Evolutionary conservation across 2,329 filamentous ascomycete genomes (phyloP), one percentile per base, ranked within the genome.

Genomic region (Ceratocystis lukuohia): DNA sequence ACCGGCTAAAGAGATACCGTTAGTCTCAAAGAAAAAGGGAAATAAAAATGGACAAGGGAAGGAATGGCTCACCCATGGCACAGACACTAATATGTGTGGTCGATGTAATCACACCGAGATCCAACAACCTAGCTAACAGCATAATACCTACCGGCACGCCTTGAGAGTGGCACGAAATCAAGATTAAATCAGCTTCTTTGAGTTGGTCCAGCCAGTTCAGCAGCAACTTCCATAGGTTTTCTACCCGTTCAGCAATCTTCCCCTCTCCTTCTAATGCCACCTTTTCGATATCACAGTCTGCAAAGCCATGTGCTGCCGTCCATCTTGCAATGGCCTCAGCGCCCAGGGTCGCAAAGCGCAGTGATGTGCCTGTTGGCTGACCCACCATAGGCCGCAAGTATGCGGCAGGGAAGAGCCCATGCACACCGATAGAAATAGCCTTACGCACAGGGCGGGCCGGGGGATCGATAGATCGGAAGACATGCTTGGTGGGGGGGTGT

Each of bases 131-230:
- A 4, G 92, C 91, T 4, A 97, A 81, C 2, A 99, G 80, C 86
- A 96, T 96, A 68, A 96, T 83, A 5, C 89, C 88, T 0, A 99
- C 94, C 0, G 94, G 94, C 0, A 97, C 94, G 25, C 94, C 94
- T 75, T 99, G 94, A 2, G 91, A 96, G 74, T 99, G 94, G 68
- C 91, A 96, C 2, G 91, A 91, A n/a, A 99, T 79, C 48, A 99
- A 76, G 53, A 99, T 87, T 69, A 97, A 87, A 75, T 99, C 94
- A 0, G 94, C 92, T 65, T 83, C 83, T 64, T 89, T 86, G 41
- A 99, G 88, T 69, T 93, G 87, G 46, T 96, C 91, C 70, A 96
- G 89, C 90, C 91, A 96, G 74, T 96, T 96, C 33, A 96, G 80
- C 66, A 99, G 80, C 8, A 97, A 80, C 75, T 93, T 96, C 94